Percentiles rank a stretch among this genome's conserved stretches.
Evolutionary conservation across 495 filamentous ascomycete genomes (phyloP).

Genomic region (Annulohypoxylon nitens): DNA sequence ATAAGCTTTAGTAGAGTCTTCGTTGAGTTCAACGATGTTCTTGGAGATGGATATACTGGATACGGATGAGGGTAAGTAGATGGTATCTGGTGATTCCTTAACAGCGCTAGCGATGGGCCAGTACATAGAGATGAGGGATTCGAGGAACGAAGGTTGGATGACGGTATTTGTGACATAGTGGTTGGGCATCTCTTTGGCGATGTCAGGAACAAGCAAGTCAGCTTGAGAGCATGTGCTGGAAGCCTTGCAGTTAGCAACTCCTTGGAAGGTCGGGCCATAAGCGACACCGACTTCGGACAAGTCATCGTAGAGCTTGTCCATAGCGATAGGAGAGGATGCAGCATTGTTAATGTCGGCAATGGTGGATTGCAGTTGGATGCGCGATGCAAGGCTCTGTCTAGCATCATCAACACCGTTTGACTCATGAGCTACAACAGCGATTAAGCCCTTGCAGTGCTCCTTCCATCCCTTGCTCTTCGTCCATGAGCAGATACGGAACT

Average conservation of each 20-base stretch:
- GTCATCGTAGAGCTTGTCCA: slow-evolving; percentile 54
- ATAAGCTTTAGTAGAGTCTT: slow-evolving; percentile 48
- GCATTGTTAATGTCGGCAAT: slow-evolving; percentile 44
- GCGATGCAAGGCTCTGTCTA: slow-evolving; percentile 47
- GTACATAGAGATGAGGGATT: slow-evolving; percentile 63
- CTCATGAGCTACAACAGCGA: slow-evolving; percentile 52
- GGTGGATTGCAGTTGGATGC: slow-evolving; percentile 47
- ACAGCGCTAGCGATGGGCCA: slow-evolving; percentile 57
- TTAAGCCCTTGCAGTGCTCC: slow-evolving; percentile 61
- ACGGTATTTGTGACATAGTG: slow-evolving; percentile 58
- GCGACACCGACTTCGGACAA: slow-evolving; percentile 57
- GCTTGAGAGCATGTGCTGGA: slow-evolving; percentile 56
- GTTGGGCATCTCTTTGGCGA: slow-evolving; percentile 66
- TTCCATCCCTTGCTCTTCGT: slow-evolving; percentile 60
- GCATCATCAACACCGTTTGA: slow-evolving; percentile 55
- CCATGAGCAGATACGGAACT: slow-evolving; percentile 63
- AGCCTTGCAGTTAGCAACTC: slow-evolving; percentile 58
- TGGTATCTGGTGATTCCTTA: slow-evolving; percentile 51
- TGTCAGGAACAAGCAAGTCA: slow-evolving; percentile 61
- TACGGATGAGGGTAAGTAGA: slow-evolving; percentile 60
- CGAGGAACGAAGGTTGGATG: slow-evolving; percentile 67
- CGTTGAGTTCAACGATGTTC: slow-evolving; percentile 45
- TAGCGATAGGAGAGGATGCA: slow-evolving; percentile 43
- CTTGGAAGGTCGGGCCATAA: slow-evolving; percentile 62
- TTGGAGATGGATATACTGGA: slow-evolving; percentile 55